Evolutionary conservation across 495 filamentous ascomycete genomes (phyloP).

Genomic region (Diplogelasinospora grovesii): DNA sequence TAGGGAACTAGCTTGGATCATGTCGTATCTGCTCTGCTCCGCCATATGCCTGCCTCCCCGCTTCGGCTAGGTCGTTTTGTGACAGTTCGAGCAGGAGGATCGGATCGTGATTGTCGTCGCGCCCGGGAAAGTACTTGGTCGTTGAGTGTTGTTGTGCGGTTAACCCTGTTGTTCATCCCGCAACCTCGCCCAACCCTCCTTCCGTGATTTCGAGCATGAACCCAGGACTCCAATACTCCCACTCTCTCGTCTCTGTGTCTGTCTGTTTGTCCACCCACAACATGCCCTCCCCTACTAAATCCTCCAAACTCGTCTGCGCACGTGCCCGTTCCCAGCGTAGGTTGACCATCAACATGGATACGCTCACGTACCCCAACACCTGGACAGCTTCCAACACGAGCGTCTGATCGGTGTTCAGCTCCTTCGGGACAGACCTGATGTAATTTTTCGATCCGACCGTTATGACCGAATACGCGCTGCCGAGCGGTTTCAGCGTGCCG

Average conservation of each 20-base stretch:
- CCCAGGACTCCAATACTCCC: conserved; percentile 91
- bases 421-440: conserved; percentile 90
- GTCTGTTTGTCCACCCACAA: conserved; percentile 91
- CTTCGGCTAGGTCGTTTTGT: no score
- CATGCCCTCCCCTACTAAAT: conserved; percentile 83
- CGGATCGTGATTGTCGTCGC: no score
- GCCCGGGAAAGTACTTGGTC: no score
- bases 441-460: conserved; percentile 75
- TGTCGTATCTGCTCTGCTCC: no score
- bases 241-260: no score
- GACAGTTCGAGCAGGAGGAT: no score
- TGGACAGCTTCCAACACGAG: conserved; percentile 82
- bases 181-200: conserved; percentile 4
- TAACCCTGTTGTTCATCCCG: background rate
- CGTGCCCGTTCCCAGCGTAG: conserved; percentile 78
- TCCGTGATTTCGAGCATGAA: conserved; percentile 39
- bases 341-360: conserved; percentile 90
- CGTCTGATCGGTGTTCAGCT: conserved; percentile 91
- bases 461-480: conserved; percentile 77
- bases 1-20: no score
- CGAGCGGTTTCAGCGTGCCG: conserved; percentile 77
- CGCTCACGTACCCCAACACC: conserved; percentile 79
- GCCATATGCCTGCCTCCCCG: no score
- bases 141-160: background rate
- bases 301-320: conserved; percentile 81